phyloP scores from a whole-genome alignment of 495 filamentous ascomycete species.

The Penicillium odoratum region DNA sequence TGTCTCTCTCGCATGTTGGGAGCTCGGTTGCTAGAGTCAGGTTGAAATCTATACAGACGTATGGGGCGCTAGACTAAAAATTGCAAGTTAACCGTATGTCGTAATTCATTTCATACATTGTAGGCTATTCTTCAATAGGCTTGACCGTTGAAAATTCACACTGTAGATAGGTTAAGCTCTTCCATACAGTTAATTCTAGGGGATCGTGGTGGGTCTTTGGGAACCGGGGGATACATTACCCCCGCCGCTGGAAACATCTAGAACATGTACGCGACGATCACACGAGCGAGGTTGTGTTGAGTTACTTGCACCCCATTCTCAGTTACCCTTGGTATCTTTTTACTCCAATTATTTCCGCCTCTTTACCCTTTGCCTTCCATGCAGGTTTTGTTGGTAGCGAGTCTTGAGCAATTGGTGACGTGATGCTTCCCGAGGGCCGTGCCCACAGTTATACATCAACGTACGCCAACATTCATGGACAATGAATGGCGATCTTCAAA shows the following conservation, averaged over 20 bases:
- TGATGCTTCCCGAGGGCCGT: conserved; percentile 5
- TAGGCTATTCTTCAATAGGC: too few species aligned
- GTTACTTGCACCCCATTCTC: not conserved
- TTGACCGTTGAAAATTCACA: too few species aligned
- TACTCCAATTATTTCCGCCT: not conserved
- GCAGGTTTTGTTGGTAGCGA: not conserved
- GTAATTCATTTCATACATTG: too few species aligned
- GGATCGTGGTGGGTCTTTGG: not conserved
- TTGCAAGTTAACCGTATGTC: too few species aligned
- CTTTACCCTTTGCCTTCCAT: conserved; percentile 4
- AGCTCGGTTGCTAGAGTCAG: too few species aligned
- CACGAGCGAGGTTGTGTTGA: not conserved
- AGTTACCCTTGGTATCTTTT: not conserved
- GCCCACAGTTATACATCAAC: not conserved
- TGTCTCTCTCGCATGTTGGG: too few species aligned
- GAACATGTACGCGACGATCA: conserved; percentile 18
- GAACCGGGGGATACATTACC: conserved; percentile 1
- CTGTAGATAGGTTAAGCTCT: too few species aligned
- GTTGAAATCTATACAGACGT: too few species aligned
- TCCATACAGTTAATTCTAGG: not conserved
- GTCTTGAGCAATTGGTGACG: conserved; percentile 12
- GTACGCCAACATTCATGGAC: not conserved
- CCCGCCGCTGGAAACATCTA: conserved; percentile 31
- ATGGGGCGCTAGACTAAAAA: too few species aligned
- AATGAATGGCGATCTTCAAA: conserved; percentile 4